Evolutionary conservation across 768 basidiomycete genomes (phyloP).

Genomic region (Russula dissimulans): DNA sequence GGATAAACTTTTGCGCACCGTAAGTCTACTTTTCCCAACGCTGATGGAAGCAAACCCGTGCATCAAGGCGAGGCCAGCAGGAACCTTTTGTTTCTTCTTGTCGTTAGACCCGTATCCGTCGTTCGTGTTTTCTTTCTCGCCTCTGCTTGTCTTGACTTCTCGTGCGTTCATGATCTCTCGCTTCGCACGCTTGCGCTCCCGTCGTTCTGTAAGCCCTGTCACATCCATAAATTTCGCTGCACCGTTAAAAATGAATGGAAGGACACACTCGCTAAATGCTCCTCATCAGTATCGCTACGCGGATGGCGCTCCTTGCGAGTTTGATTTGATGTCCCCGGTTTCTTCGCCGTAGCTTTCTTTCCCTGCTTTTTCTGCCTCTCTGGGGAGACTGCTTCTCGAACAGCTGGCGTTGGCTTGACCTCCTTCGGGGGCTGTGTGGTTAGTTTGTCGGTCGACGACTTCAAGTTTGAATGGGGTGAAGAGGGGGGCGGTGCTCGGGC

Average conservation of each 20-base stretch:
- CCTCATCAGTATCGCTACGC: slow-evolving; percentile 26
- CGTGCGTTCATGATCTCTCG: slow-evolving; percentile 14
- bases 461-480: background rate
- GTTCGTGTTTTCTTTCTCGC: slow-evolving; percentile 19
- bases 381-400: background rate
- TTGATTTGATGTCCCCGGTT: background rate
- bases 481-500: background rate
- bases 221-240: background rate
- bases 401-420: background rate
- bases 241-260: background rate
- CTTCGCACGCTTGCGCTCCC: slow-evolving; percentile 46
- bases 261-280: slow-evolving; percentile 31
- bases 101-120: slow-evolving; percentile 16
- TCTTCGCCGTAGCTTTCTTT: background rate
- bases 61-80: slow-evolving; percentile 53
- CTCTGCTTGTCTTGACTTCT: slow-evolving; percentile 5
- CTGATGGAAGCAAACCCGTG: slow-evolving; percentile 57
- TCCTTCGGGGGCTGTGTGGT: background rate
- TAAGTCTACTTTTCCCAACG: slow-evolving; percentile 52
- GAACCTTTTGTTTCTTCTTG: slow-evolving; percentile 28
- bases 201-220: slow-evolving; percentile 55
- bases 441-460: background rate
- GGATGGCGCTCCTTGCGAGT: slow-evolving; percentile 1
- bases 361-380: background rate
- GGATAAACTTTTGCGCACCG: slow-evolving; percentile 32